A percentile compares a stretch with the other conserved stretches of the same genome.
phyloP scores from a whole-genome alignment of 495 filamentous ascomycete genomes.

The Amphirosellinia nigrospora region DNA sequence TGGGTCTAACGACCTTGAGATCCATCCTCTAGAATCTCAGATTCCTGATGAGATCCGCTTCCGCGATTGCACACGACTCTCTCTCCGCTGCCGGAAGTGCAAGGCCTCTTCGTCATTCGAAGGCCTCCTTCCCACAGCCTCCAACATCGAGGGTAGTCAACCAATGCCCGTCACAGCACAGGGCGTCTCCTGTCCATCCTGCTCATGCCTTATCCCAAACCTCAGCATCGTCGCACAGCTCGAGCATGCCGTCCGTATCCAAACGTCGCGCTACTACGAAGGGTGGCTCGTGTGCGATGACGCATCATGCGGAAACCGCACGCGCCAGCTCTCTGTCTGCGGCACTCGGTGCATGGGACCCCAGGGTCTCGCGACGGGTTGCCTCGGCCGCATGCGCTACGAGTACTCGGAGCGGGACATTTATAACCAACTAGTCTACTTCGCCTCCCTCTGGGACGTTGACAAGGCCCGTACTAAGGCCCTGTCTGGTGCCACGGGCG shows the following conservation, averaged over 20 bases:
- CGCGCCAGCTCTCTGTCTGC: constrained; percentile 89
- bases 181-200: constrained; percentile 76
- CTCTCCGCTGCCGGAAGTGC: constrained; percentile 82
- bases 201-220: constrained; percentile 65
- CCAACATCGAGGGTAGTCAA: not conserved
- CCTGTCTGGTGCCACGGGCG: constrained; percentile 31
- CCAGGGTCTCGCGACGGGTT: constrained; percentile 78
- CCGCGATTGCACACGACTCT: constrained; percentile 73
- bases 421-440: constrained; percentile 95
- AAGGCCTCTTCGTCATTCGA: constrained; percentile 73
- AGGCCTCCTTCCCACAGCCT: constrained; percentile 64
- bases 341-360: constrained; percentile 89
- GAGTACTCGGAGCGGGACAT: constrained; percentile 87
- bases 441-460: constrained; percentile 84
- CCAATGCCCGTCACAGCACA: constrained; percentile 58
- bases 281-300: constrained; percentile 93
- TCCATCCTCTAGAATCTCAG: constrained; percentile 90
- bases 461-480: constrained; percentile 72
- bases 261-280: constrained; percentile 85
- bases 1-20: constrained; percentile 64
- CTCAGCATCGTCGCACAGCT: constrained; percentile 83
- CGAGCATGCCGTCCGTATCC: constrained; percentile 78
- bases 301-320: constrained; percentile 81
- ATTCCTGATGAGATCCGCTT: constrained; percentile 89
- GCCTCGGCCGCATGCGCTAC: constrained; percentile 86